A percentile compares a stretch with the other conserved stretches of the same genome.
Conservation (phyloP, 2,329 filamentous ascomycete genomes). For the Lojkania enalia region DNA sequence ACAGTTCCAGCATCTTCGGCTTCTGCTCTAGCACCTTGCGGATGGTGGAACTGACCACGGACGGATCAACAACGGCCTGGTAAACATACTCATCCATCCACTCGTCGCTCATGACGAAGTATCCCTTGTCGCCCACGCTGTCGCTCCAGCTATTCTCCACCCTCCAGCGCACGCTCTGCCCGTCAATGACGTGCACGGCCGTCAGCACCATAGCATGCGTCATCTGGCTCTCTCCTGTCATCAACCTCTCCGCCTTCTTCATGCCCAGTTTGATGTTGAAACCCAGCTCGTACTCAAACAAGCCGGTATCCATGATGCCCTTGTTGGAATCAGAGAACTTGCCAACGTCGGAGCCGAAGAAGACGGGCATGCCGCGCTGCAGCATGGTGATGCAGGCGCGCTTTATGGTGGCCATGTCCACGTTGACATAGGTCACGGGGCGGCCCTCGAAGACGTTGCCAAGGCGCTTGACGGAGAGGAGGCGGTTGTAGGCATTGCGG, state of each 20-base stretch:
- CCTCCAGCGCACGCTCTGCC: conserved; percentile 73
- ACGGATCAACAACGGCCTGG: conserved; percentile 80
- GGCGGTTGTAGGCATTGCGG: conserved; percentile 70
- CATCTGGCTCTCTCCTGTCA: conserved; percentile 78
- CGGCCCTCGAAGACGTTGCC: conserved; percentile 81
- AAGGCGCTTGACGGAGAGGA: conserved; percentile 75
- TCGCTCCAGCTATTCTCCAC: conserved; percentile 87
- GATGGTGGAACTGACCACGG: conserved; percentile 62
- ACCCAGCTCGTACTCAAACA: conserved; percentile 81
- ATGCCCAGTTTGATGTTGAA: conserved; percentile 76
- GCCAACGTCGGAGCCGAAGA: conserved; percentile 88
- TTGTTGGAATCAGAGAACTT: conserved; percentile 70
- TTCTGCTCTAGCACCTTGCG: conserved; percentile 71
- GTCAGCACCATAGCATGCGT: conserved; percentile 93
- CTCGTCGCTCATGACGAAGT: conserved; percentile 85
- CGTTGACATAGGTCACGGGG: conserved; percentile 80
- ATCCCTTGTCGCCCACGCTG: conserved; percentile 71
- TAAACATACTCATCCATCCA: conserved; percentile 72
- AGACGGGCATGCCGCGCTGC: conserved; percentile 75
- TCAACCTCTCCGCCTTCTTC: conserved; percentile 74
- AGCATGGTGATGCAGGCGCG: conserved; percentile 75
- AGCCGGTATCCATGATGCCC: conserved; percentile 78
- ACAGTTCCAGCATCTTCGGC: conserved; percentile 64
- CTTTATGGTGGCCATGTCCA: conserved; percentile 74
- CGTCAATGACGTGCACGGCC: conserved; percentile 74